Percentiles rank a stretch among this genome's conserved stretches.
These are phyloP conservation scores for Ustilago xerochloae DNA, from an alignment of 1,284 basidiomycete species.

Conservation along the genomic window DNA sequence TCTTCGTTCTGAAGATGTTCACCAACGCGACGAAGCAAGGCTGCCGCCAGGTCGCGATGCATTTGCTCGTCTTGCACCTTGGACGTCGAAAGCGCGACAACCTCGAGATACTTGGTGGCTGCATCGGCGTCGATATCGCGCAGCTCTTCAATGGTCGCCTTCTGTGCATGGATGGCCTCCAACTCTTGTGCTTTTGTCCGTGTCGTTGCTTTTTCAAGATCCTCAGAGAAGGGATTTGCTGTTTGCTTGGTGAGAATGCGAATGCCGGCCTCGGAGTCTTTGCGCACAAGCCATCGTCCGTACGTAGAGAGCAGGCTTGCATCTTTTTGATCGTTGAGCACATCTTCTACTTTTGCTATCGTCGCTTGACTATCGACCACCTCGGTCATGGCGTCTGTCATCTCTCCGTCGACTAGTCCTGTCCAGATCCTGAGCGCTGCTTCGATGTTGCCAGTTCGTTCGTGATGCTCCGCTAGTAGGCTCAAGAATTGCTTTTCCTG, in stretches of 20 bases:
- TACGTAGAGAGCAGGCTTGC: conserved; percentile 31
- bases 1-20: conserved; percentile 10
- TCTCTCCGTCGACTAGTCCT: conserved; percentile 45
- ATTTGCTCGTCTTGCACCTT: conserved; percentile 49
- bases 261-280: conserved; percentile 52
- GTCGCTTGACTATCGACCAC: conserved; percentile 13
- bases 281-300: conserved; percentile 57
- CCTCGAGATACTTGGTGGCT: conserved; percentile 59
- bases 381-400: conserved; percentile 15
- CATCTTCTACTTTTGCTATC: conserved; percentile 27
- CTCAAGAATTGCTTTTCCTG: conserved; percentile 9
- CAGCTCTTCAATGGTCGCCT: conserved; percentile 43
- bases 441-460: conserved; percentile 20
- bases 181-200: conserved; percentile 34
- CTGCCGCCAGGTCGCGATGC: conserved; percentile 45
- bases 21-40: conserved; percentile 20
- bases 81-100: conserved; percentile 45
- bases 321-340: conserved; percentile 26
- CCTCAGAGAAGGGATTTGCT: neutral
- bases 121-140: conserved; percentile 46
- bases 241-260: conserved; percentile 41
- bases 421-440: conserved; percentile 43
- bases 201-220: conserved; percentile 8
- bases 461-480: conserved; percentile 35
- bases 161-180: conserved; percentile 33